Evolutionary conservation across 1,284 basidiomycete species (phyloP).

Genomic region (Schizophyllum commune): DNA sequence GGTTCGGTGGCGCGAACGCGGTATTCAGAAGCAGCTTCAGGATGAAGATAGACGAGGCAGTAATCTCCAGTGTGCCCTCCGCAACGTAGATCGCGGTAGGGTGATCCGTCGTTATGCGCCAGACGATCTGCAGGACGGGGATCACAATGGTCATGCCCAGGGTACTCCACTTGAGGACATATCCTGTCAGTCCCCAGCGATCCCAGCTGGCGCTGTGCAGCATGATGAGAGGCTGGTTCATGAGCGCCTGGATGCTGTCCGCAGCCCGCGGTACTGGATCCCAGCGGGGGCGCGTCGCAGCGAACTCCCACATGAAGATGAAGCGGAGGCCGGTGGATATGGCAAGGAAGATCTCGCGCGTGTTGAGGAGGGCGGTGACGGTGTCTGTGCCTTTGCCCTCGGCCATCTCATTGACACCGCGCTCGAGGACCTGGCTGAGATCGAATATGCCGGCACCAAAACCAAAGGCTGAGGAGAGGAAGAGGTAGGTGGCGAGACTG

Average conservation of each 20-base stretch:
- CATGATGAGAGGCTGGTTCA: constrained; percentile 8
- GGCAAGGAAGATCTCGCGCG: constrained; percentile 53
- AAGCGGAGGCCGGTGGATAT: constrained; percentile 52
- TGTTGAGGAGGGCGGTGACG: constrained; percentile 35
- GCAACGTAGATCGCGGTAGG: constrained; percentile 43
- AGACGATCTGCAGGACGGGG: constrained; percentile 52
- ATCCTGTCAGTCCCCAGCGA: constrained; percentile 51
- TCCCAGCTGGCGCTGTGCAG: constrained; percentile 54
- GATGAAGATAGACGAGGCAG: constrained; percentile 50
- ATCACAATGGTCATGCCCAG: constrained; percentile 37
- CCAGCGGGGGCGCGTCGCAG: constrained; percentile 45
- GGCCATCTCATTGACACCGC: constrained; percentile 23
- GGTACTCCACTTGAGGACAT: constrained; percentile 42
- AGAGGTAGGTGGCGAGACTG: constrained; percentile 48
- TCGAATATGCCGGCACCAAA: constrained; percentile 52
- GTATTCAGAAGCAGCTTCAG: constrained; percentile 54
- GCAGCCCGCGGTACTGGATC: constrained; percentile 19
- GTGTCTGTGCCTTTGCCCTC: constrained; percentile 20
- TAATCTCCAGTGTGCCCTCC: constrained; percentile 49
- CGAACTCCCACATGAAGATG: constrained; percentile 62
- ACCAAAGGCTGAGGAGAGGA: constrained; percentile 52
- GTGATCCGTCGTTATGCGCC: constrained; percentile 43
- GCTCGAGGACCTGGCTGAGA: constrained; percentile 45
- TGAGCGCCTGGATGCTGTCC: constrained; percentile 1
- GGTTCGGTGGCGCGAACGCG: not conserved